These are phyloP conservation scores for Hemileccinum impolitum DNA, from an alignment of 768 basidiomycete genomes.

Conservation along the genomic window DNA sequence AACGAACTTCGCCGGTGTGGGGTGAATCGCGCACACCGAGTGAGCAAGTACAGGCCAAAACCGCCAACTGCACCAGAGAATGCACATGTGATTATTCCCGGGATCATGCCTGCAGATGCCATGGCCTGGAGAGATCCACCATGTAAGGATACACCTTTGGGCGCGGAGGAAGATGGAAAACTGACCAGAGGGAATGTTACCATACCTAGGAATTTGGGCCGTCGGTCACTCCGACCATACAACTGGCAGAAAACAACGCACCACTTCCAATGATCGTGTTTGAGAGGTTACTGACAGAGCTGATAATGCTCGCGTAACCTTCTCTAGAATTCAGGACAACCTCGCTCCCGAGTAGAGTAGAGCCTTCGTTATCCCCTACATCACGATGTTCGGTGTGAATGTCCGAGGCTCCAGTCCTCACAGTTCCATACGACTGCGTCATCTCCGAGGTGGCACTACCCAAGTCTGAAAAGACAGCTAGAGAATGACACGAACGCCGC, in stretches of 20 bases:
- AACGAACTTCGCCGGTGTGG: slow-evolving; percentile 77
- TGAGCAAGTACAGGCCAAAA: slow-evolving; percentile 88
- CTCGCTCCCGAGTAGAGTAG: slow-evolving; percentile 54
- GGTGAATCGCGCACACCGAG: slow-evolving; percentile 74
- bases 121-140: slow-evolving; percentile 56
- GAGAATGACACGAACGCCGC: neutral
- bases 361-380: slow-evolving; percentile 44
- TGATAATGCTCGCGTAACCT: slow-evolving; percentile 66
- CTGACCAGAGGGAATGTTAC: slow-evolving; percentile 80
- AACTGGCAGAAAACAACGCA: slow-evolving; percentile 31
- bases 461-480: slow-evolving; percentile 2
- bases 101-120: slow-evolving; percentile 86
- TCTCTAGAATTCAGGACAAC: slow-evolving; percentile 35
- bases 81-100: slow-evolving; percentile 84
- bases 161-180: neutral
- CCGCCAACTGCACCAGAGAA: slow-evolving; percentile 73
- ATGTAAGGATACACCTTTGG: neutral
- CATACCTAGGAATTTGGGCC: slow-evolving; percentile 55
- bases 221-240: neutral
- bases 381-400: slow-evolving; percentile 4
- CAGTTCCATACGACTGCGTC: slow-evolving; percentile 68
- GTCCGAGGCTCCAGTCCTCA: slow-evolving; percentile 33
- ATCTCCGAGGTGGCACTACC: slow-evolving; percentile 58
- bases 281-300: slow-evolving; percentile 73
- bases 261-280: slow-evolving; percentile 95